A percentile compares a stretch with the other conserved stretches of the same genome.
Conservation (phyloP, 768 basidiomycete genomes). For the Phylloporus scabripes region DNA sequence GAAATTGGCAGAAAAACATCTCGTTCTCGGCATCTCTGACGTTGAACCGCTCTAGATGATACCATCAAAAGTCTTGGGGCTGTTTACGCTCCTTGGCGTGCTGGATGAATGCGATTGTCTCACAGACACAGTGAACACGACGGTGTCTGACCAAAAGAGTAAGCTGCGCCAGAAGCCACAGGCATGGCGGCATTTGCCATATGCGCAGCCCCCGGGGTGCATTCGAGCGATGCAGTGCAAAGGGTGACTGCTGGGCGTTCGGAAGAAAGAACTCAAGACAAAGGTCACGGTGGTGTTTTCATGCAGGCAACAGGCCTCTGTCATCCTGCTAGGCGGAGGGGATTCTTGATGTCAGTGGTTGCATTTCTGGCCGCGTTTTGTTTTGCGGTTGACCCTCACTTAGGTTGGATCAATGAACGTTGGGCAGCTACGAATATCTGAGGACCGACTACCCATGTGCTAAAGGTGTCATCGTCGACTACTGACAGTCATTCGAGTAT, state of each 20-base stretch:
- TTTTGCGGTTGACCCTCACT: neutral
- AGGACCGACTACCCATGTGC: too few relatives aligned
- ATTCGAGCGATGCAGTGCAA: too few relatives aligned
- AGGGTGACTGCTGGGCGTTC: conserved; percentile 40
- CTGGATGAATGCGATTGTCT: conserved; percentile 47
- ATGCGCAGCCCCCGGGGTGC: too few relatives aligned
- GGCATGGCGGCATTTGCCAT: too few relatives aligned
- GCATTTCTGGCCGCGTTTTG: conserved; percentile 2
- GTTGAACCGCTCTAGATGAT: too few relatives aligned
- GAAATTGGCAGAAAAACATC: too few relatives aligned
- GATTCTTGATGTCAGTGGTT: conserved; percentile 20
- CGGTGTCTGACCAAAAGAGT: conserved; percentile 30
- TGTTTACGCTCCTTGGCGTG: conserved; percentile 48
- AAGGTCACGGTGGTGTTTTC: conserved; percentile 52
- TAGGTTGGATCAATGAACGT: conserved; percentile 25
- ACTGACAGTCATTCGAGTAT: conserved; percentile 13
- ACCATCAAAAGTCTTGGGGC: conserved; percentile 33
- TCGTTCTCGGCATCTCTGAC: too few relatives aligned
- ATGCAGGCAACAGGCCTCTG: conserved; percentile 32
- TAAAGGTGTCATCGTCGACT: too few relatives aligned
- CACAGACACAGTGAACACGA: conserved; percentile 39
- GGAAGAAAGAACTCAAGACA: conserved; percentile 31
- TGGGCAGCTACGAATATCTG: conserved; percentile 41
- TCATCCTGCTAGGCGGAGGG: too few relatives aligned
- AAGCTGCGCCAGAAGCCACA: conserved; percentile 16